These are phyloP conservation scores for Groenewaldozyma auringiensis DNA, from an alignment of 1,139 yeast genomes.

Conservation along the genomic window DNA sequence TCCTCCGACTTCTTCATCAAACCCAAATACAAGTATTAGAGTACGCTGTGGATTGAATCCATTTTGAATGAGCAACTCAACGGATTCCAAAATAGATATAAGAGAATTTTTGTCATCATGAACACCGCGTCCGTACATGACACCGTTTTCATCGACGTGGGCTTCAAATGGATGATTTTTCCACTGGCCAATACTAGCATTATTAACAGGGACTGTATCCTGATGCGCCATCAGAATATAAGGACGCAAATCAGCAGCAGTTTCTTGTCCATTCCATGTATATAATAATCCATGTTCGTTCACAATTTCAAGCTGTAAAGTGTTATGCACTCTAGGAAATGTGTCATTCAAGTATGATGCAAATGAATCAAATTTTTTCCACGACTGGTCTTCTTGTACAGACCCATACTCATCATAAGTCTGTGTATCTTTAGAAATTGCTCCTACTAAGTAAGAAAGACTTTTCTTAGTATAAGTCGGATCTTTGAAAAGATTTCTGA, in stretches of 20 bases:
- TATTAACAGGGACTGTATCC: constrained; percentile 76
- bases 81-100: constrained; percentile 50
- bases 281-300: constrained; percentile 61
- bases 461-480: not conserved
- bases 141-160: constrained; percentile 52
- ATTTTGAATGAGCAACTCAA: constrained; percentile 43
- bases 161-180: constrained; percentile 63
- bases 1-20: constrained; percentile 66
- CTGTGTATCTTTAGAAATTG: constrained; percentile 36
- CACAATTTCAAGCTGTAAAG: constrained; percentile 46
- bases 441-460: not conserved
- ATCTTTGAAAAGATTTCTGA: not conserved
- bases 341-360: constrained; percentile 47
- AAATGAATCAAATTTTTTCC: constrained; percentile 42
- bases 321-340: constrained; percentile 51
- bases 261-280: constrained; percentile 40
- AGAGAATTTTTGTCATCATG: constrained; percentile 55
- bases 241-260: constrained; percentile 44
- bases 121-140: constrained; percentile 54
- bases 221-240: constrained; percentile 69
- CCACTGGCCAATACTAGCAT: constrained; percentile 53
- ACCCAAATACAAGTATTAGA: constrained; percentile 54
- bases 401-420: constrained; percentile 47
- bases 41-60: constrained; percentile 50
- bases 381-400: constrained; percentile 36